A percentile compares a stretch with the other conserved stretches of the same genome.
Conservation (phyloP, 139 green algal genomes). For the Edaphochlamys debaryana region DNA sequence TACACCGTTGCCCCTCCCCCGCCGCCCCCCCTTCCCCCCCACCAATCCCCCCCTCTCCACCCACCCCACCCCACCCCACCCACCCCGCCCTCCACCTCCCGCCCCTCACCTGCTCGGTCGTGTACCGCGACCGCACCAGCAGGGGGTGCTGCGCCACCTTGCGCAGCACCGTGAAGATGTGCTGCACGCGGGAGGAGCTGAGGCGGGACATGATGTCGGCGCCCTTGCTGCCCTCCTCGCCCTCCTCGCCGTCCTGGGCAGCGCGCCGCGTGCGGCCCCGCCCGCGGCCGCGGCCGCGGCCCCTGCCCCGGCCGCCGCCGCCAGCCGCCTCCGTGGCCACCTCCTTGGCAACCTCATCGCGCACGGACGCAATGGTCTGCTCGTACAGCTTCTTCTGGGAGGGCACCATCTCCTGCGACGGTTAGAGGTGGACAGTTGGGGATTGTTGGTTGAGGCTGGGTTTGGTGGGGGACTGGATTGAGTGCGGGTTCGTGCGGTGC, state of each 20-base stretch:
- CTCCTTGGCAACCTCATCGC: constrained; percentile 22
- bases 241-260: background rate
- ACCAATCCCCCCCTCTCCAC: too few species aligned
- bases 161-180: constrained; percentile 93
- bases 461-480: too few species aligned
- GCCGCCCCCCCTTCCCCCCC: too few species aligned
- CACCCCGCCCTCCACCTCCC: too few species aligned
- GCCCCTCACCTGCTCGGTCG: constrained; percentile 63
- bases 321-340: background rate
- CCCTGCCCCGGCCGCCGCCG: background rate
- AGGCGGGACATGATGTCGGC: constrained; percentile 37
- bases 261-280: constrained; percentile 2
- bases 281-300: constrained; percentile 21
- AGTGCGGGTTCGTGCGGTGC: too few species aligned
- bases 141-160: constrained; percentile 95
- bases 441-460: too few species aligned
- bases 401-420: constrained; percentile 17
- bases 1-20: too few species aligned
- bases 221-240: background rate
- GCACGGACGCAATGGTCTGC: constrained; percentile 13
- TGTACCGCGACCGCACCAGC: constrained; percentile 83
- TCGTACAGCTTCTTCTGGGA: constrained; percentile 15
- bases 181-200: constrained; percentile 76
- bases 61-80: too few species aligned
- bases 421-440: too few species aligned